Conservation (phyloP, 2,329 filamentous ascomycete species). For the Venturia carpophila region DNA sequence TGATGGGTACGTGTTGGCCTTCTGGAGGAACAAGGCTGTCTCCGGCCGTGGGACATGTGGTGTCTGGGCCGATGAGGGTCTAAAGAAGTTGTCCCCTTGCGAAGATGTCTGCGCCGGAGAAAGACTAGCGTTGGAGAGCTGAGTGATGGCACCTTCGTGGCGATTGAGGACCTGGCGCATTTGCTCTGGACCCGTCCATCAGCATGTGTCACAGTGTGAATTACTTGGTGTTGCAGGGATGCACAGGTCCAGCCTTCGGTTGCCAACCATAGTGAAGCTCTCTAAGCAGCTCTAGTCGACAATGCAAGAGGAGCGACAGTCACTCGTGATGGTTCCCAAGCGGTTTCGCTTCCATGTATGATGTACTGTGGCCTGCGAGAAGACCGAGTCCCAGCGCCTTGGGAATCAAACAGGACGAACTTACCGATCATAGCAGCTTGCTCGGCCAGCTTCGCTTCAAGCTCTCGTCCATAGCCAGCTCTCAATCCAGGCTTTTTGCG, state of each 20-base stretch:
- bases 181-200: constrained; percentile 31
- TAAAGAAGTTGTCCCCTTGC: constrained; percentile 24
- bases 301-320: no score
- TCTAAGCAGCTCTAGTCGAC: not conserved
- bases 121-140: constrained; percentile 28
- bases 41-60: constrained; percentile 38
- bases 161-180: constrained; percentile 38
- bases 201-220: not conserved
- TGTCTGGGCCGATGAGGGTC: constrained; percentile 31
- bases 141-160: constrained; percentile 41
- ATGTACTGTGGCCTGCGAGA: no score
- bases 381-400: no score
- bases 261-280: no score
- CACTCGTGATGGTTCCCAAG: no score
- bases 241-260: not conserved
- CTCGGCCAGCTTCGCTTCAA: constrained; percentile 45
- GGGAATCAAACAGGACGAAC: not conserved
- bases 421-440: constrained; percentile 15
- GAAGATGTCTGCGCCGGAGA: not conserved
- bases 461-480: constrained; percentile 54
- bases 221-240: not conserved
- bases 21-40: constrained; percentile 40
- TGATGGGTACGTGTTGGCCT: constrained; percentile 32
- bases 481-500: constrained; percentile 60
- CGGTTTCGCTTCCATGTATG: no score